Conservation (phyloP, 2,329 filamentous ascomycete species). For the Diaporthe aspalathi region DNA sequence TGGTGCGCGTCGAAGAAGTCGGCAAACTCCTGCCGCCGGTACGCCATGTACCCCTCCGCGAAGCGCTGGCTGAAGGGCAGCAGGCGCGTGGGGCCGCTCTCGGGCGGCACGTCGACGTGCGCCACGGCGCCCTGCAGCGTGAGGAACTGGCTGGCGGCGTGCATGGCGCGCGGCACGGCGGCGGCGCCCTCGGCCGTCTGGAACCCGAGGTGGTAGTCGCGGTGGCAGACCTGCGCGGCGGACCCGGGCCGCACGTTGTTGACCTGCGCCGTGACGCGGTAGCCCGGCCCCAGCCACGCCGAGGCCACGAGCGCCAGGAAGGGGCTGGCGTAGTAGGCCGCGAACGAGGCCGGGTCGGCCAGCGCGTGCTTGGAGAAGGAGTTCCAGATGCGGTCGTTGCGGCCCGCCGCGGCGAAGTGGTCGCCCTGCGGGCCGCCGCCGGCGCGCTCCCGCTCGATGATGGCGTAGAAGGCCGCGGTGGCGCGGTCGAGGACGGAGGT, state of each 20-base stretch:
- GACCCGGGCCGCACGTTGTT: constrained; percentile 72
- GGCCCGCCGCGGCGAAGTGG: constrained; percentile 67
- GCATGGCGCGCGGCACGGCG: constrained; percentile 62
- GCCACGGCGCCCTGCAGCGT: constrained; percentile 74
- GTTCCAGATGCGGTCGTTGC: constrained; percentile 74
- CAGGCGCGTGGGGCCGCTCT: constrained; percentile 69
- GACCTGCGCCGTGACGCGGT: constrained; percentile 70
- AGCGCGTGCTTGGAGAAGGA: constrained; percentile 71
- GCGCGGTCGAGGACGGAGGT: constrained; percentile 60
- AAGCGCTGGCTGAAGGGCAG: constrained; percentile 71
- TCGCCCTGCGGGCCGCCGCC: constrained; percentile 60
- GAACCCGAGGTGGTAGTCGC: constrained; percentile 75
- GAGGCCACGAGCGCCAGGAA: constrained; percentile 64
- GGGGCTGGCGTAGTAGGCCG: constrained; percentile 70
- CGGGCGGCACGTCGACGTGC: constrained; percentile 69
- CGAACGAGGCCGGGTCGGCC: constrained; percentile 62
- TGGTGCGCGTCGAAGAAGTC: constrained; percentile 65
- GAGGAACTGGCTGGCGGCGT: constrained; percentile 66
- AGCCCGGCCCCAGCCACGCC: constrained; percentile 69
- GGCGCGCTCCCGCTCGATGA: constrained; percentile 59
- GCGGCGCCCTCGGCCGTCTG: constrained; percentile 61
- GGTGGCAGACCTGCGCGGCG: constrained; percentile 66
- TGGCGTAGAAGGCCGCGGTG: constrained; percentile 59
- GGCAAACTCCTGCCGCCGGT: constrained; percentile 63
- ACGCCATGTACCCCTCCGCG: constrained; percentile 68